Evolutionary conservation across 176 grass and related monocot genomes (phyloP).

Genomic region (Zoysia japonica): DNA sequence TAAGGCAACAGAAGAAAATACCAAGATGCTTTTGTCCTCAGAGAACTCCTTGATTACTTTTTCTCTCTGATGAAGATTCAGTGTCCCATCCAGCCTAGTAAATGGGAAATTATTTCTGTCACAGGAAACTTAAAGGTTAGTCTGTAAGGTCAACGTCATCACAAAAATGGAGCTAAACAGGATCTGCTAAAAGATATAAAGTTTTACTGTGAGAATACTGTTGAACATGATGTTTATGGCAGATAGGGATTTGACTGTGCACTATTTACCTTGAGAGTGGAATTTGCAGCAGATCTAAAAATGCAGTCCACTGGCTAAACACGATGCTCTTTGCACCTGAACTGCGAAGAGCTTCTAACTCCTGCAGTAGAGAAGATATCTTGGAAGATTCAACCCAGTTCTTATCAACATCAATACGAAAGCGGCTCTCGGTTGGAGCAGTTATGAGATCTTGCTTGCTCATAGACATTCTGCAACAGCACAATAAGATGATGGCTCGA

Average conservation of each 20-base stretch:
- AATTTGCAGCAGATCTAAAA: constrained; percentile 96
- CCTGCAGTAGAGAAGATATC: constrained; percentile 81
- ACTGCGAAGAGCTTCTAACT: constrained; percentile 62
- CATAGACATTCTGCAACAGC: constrained; percentile 59
- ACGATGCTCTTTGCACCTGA: constrained; percentile 80
- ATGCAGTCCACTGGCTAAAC: constrained; percentile 99
- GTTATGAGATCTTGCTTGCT: constrained; percentile 90
- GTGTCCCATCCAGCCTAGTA: constrained; percentile 80
- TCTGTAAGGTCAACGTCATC: not conserved
- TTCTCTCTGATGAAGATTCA: constrained; percentile 85
- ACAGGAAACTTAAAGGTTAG: constrained; percentile 33
- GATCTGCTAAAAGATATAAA: not conserved
- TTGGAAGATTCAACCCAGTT: constrained; percentile 98
- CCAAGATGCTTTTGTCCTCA: constrained; percentile 72
- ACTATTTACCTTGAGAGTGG: constrained; percentile 79
- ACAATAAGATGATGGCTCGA: constrained; percentile 9
- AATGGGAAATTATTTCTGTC: constrained; percentile 70
- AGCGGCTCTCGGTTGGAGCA: constrained; percentile 79
- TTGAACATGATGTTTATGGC: not conserved
- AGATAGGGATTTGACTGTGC: not conserved
- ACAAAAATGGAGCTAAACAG: not conserved
- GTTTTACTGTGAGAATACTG: not conserved
- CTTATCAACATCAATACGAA: constrained; percentile 76
- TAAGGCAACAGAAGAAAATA: constrained; percentile 37
- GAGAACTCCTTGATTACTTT: constrained; percentile 81